These are phyloP conservation scores for Glonium stellatum DNA, from an alignment of 495 filamentous ascomycete genomes.

Conservation along the genomic window DNA sequence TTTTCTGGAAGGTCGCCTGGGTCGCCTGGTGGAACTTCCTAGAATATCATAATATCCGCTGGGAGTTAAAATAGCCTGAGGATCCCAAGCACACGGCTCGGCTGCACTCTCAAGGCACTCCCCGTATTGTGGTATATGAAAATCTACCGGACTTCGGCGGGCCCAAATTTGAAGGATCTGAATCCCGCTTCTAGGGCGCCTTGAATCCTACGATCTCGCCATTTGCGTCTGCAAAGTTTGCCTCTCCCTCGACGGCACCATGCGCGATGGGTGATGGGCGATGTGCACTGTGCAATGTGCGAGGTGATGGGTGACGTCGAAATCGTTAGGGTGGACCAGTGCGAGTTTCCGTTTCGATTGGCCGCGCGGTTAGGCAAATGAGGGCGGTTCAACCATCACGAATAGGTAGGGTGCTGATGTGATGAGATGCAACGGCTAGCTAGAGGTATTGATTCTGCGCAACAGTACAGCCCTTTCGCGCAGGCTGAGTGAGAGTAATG, in stretches of 20 bases:
- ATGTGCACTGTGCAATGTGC: too few species aligned
- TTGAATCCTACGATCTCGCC: background rate
- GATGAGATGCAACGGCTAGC: background rate
- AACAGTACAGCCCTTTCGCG: background rate
- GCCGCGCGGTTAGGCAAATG: conserved; percentile 2
- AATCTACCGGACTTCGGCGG: background rate
- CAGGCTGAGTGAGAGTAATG: background rate
- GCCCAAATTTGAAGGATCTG: background rate
- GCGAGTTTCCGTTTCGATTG: background rate
- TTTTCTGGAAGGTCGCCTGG: conserved; percentile 1
- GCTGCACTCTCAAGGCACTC: background rate
- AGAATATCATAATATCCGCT: background rate
- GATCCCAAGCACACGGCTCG: background rate
- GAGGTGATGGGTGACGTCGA: background rate
- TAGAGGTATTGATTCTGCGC: background rate
- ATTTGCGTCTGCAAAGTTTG: background rate
- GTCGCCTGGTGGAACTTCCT: too few species aligned
- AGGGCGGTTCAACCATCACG: background rate
- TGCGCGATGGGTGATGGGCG: too few species aligned
- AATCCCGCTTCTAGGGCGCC: background rate
- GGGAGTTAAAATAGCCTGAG: background rate
- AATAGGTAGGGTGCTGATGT: conserved; percentile 4
- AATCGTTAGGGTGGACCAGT: background rate
- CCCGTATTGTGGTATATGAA: background rate
- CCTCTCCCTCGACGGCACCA: background rate